Conservation (phyloP, 768 basidiomycete species). For the Amanita rimosa region DNA sequence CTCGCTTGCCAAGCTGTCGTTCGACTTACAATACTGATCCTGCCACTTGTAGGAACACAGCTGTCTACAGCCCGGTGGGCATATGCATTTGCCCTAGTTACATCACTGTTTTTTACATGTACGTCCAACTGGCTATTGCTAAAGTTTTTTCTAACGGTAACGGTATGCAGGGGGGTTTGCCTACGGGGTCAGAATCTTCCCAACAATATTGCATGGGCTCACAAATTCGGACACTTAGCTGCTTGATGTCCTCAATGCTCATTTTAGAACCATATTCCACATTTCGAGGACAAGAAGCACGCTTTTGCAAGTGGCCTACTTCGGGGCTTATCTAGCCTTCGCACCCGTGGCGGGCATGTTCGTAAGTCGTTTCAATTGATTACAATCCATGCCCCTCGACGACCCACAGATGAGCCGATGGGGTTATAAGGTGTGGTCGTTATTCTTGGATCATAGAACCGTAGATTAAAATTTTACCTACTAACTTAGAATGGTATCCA, state of each 20-base stretch:
- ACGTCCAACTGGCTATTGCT: slow-evolving; percentile 10
- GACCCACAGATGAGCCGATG: slow-evolving; percentile 40
- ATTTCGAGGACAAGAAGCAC: slow-evolving; percentile 65
- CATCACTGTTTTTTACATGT: slow-evolving; percentile 70
- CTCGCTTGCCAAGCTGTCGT: not conserved
- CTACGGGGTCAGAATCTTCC: slow-evolving; percentile 36
- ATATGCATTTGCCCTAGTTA: slow-evolving; percentile 58
- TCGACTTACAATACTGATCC: not conserved
- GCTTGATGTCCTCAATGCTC: slow-evolving; percentile 58
- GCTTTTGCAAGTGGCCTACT: slow-evolving; percentile 65
- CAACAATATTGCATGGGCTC: slow-evolving; percentile 12
- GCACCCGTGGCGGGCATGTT: slow-evolving; percentile 47
- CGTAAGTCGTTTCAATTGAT: slow-evolving; percentile 24
- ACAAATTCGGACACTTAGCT: slow-evolving; percentile 24
- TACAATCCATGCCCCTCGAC: not conserved
- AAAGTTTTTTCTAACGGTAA: not conserved
- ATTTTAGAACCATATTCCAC: slow-evolving; percentile 61
- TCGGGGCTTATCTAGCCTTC: slow-evolving; percentile 55
- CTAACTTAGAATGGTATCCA: slow-evolving; percentile 39
- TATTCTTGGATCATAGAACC: not conserved
- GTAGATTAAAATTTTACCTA: not conserved
- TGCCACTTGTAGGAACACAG: slow-evolving; percentile 24
- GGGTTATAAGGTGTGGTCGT: slow-evolving; percentile 46
- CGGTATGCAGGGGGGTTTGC: slow-evolving; percentile 48
- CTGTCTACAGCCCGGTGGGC: slow-evolving; percentile 34